Evolutionary conservation across 306 rosid genomes (phyloP), one percentile per base, ranked within the genome.

Genomic region (Gastrolobium bilobum): DNA sequence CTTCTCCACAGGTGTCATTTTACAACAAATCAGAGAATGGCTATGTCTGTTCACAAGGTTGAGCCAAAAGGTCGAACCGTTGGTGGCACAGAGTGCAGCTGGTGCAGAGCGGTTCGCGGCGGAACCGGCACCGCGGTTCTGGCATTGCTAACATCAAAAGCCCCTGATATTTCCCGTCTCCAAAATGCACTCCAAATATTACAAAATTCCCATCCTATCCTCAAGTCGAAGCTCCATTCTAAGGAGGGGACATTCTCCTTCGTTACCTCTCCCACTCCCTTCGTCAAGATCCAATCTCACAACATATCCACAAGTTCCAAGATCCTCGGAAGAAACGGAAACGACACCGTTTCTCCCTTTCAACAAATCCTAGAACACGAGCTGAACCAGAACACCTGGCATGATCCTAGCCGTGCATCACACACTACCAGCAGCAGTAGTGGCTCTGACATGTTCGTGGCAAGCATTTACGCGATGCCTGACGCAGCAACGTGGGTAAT

Each of bases 41-140:
- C 58, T 1, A 53, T 53, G 59, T 53, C 59, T 7, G 31, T 53
- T 53, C 7, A 50, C 26, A 6, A 20, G 26, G 75, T 48, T 69
- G 62, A 51, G 26, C 3, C 76, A 52, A 70, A 52, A 35, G 20
- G 48, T 5, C 77, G 90, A 62, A 20, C 69, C 0, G 88, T 83
- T 40, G 84, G 89, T 2, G 78, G 79, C 57, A 90, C 85, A 1
- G 92, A 90, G 83, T 7, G 8, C 20, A 85, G 84, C 44, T 82
- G 92, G 88, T 90, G 89, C 71, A 77, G 50, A 34, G 89, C 89
- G 0, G 82, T 86, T 47, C 82, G 77, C 2, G 89, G 90, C 1
- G 88, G 94, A 47, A 88, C 89, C 3, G 92, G 94, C 69, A 81
- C 82, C 4, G 84, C 84, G 3, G 88, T 84, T 3, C 68, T 90